A percentile compares a stretch with the other conserved stretches of the same genome.
Conservation (phyloP, 768 basidiomycete genomes). For the Dentipellis fragilis region DNA sequence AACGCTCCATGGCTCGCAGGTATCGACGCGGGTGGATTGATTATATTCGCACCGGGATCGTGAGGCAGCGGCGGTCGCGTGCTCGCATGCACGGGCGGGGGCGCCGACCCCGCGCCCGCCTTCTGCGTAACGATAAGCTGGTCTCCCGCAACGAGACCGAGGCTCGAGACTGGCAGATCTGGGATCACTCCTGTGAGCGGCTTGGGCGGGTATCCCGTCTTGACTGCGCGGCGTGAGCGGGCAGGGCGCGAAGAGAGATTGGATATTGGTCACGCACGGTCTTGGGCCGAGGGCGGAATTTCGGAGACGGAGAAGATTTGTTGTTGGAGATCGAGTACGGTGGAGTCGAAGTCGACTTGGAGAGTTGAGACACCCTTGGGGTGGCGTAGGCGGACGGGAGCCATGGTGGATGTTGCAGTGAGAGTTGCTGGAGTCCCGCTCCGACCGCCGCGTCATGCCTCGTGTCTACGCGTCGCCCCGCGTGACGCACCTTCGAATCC, state of each 20-base stretch:
- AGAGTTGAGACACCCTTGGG: conserved; percentile 78
- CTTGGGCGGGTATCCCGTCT: conserved; percentile 78
- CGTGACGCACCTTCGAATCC: neutral
- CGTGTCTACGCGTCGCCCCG: neutral
- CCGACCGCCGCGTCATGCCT: neutral
- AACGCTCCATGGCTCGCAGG: conserved; percentile 8
- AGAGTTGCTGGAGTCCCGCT: neutral
- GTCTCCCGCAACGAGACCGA: conserved; percentile 72
- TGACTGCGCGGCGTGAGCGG: conserved; percentile 35
- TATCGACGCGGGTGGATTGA: conserved; percentile 15
- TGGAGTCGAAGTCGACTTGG: conserved; percentile 52
- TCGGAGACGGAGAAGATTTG: conserved; percentile 56
- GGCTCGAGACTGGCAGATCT: conserved; percentile 62
- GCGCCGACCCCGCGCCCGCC: conserved; percentile 16
- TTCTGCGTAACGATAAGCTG: conserved; percentile 70
- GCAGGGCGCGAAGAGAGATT: neutral
- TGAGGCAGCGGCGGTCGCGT: conserved; percentile 13
- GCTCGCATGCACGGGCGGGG: neutral
- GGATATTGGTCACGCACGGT: conserved; percentile 41
- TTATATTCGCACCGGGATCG: conserved; percentile 13
- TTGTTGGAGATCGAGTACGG: conserved; percentile 69
- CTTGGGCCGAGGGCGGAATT: conserved; percentile 70
- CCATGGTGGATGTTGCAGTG: conserved; percentile 32
- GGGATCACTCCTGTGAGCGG: conserved; percentile 54
- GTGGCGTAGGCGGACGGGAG: conserved; percentile 70